Evolutionary conservation across 192 early-diverging fungal genomes (phyloP).

Genomic region (Mortierella claussenii): DNA sequence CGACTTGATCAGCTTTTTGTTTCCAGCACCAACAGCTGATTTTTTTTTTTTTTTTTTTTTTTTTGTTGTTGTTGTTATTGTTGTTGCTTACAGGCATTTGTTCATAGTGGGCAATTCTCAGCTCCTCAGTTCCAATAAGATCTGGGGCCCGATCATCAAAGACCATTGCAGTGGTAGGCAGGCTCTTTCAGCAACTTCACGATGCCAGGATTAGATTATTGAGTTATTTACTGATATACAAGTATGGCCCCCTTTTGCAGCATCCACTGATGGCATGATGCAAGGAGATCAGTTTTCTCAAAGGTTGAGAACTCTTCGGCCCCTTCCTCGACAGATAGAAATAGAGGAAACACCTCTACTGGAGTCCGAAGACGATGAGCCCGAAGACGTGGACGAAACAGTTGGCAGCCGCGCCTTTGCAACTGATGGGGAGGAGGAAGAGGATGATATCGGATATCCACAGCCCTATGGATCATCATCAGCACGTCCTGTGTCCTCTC

Average conservation of each 20-base stretch:
- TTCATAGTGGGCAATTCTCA: constrained; percentile 66
- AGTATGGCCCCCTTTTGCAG: too few species aligned
- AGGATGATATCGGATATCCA: neutral
- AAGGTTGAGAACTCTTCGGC: constrained; percentile 4
- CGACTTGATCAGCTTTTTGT: too few species aligned
- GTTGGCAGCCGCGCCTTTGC: neutral
- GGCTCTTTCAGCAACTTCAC: neutral
- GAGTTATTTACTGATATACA: too few species aligned
- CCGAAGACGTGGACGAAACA: neutral
- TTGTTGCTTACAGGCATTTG: constrained; percentile 62
- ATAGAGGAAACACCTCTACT: neutral
- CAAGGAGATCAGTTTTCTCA: constrained; percentile 15
- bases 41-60: too few species aligned
- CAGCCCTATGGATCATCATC: neutral
- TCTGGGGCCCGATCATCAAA: constrained; percentile 30
- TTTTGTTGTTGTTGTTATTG: too few species aligned
- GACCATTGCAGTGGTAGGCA: constrained; percentile 38
- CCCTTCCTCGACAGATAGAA: constrained; percentile 9
- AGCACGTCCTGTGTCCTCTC: neutral
- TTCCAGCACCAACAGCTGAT: too few species aligned
- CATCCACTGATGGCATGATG: constrained; percentile 6
- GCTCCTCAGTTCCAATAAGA: constrained; percentile 19
- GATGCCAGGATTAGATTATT: too few species aligned
- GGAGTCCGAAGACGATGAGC: constrained; percentile 23
- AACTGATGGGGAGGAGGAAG: neutral